Percentiles rank a stretch among this genome's conserved stretches.
Evolutionary conservation across 345 rosid species (phyloP).

Genomic region (Carallia brachiata): DNA sequence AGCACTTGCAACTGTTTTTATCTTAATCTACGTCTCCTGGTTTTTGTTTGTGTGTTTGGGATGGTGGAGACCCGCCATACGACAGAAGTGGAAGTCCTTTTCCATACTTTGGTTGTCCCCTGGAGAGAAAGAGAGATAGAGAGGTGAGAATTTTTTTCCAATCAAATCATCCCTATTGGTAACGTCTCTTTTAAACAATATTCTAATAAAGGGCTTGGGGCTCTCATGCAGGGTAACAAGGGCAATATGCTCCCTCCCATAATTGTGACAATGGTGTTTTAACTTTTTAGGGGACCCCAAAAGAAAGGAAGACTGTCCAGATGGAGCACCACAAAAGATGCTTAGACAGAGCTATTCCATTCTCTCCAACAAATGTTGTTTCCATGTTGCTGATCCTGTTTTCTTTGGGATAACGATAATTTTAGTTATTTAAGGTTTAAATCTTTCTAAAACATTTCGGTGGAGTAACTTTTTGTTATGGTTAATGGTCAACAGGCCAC

Average conservation of each 20-base stretch:
- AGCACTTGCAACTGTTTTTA: conserved; percentile 34
- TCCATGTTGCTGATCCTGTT: no score
- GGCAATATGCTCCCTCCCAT: conserved; percentile 29
- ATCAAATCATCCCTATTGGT: conserved; percentile 46
- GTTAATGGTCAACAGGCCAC: no score
- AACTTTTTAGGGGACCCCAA: conserved; percentile 34
- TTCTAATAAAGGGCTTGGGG: conserved; percentile 36
- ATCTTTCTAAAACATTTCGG: no score
- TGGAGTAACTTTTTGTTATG: no score
- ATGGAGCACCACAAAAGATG: conserved; percentile 34
- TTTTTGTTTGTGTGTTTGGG: conserved; percentile 34
- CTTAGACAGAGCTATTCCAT: not conserved
- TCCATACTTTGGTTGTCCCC: conserved; percentile 31
- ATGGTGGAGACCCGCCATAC: conserved; percentile 40
- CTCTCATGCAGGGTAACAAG: conserved; percentile 46
- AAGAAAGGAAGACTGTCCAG: conserved; percentile 45
- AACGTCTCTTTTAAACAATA: conserved; percentile 49
- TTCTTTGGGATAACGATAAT: no score
- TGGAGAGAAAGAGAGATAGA: conserved; percentile 10
- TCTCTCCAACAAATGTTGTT: no score
- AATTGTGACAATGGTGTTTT: conserved; percentile 45
- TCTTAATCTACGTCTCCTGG: conserved; percentile 29
- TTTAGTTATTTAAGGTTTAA: no score
- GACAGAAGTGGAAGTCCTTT: conserved; percentile 49
- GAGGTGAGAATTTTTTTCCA: conserved; percentile 18